A percentile compares a stretch with the other conserved stretches of the same genome.
These are phyloP conservation scores for Xylariaceae sp. DNA, from an alignment of 2,329 filamentous ascomycete species.

Conservation along the genomic window DNA sequence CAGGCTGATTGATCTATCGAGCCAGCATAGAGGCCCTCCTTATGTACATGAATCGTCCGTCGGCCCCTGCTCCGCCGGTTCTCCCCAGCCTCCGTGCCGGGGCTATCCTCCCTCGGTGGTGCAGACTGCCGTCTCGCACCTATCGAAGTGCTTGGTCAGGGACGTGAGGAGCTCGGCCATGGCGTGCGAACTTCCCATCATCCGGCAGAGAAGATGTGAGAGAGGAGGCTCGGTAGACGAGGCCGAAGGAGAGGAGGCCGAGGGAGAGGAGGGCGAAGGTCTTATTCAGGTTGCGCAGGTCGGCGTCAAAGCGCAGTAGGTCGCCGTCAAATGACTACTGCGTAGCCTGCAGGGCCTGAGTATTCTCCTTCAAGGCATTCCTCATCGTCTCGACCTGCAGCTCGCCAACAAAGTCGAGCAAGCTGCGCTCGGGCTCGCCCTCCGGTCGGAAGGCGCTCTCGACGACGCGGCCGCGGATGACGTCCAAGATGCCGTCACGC, in stretches of 20 bases:
- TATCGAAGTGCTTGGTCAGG: conserved; percentile 81
- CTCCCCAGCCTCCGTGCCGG: no score
- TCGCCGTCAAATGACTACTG: conserved; percentile 71
- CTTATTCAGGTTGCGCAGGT: conserved; percentile 59
- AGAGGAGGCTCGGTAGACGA: conserved; percentile 35
- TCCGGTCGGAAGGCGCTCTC: conserved; percentile 54
- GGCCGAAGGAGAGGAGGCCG: no score
- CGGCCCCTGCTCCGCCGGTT: no score
- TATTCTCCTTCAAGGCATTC: conserved; percentile 60
- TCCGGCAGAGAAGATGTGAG: conserved; percentile 47
- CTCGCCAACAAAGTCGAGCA: conserved; percentile 74
- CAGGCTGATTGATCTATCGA: no score
- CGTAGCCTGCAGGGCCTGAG: conserved; percentile 59
- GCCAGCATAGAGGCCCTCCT: no score
- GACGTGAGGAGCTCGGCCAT: conserved; percentile 78
- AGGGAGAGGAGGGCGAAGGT: conserved; percentile 39
- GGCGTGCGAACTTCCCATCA: conserved; percentile 68
- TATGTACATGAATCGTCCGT: no score
- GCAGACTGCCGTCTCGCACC: conserved; percentile 84
- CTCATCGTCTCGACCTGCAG: conserved; percentile 58
- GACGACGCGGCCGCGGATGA: conserved; percentile 57
- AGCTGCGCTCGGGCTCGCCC: conserved; percentile 50
- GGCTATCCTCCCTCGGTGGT: conserved; percentile 82
- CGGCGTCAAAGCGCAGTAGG: conserved; percentile 65
- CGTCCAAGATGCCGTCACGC: conserved; percentile 73